Conservation (phyloP, 768 basidiomycete species). For the Amanita rimosa region DNA sequence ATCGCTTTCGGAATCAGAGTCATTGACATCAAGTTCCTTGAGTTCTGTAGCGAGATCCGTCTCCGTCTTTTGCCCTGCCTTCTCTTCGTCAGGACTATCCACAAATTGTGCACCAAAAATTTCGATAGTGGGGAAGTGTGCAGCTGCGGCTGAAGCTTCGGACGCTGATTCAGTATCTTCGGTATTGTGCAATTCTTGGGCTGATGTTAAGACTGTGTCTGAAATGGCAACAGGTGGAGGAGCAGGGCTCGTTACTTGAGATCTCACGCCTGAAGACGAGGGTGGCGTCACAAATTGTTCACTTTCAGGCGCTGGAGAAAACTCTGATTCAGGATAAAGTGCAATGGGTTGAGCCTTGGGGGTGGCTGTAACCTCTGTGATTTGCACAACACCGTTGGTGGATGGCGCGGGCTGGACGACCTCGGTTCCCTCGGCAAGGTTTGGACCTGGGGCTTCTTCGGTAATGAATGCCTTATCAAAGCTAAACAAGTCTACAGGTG, state of each 20-base stretch:
- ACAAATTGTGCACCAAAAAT: slow-evolving; percentile 9
- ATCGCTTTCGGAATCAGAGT: slow-evolving; percentile 41
- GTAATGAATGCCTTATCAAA: slow-evolving; percentile 26
- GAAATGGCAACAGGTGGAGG: neutral
- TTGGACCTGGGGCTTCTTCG: slow-evolving; percentile 2
- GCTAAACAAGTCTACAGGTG: slow-evolving; percentile 29
- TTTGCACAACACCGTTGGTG: neutral
- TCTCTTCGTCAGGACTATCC: neutral
- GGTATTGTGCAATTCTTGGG: neutral
- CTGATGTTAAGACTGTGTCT: neutral
- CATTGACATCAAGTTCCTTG: slow-evolving; percentile 46
- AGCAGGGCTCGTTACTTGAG: neutral
- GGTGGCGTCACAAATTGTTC: slow-evolving; percentile 57
- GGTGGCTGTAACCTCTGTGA: neutral
- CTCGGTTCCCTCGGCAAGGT: slow-evolving; percentile 8
- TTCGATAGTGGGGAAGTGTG: slow-evolving; percentile 22
- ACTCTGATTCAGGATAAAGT: slow-evolving; percentile 3
- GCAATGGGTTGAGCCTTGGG: slow-evolving; percentile 12
- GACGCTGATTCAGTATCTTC: neutral
- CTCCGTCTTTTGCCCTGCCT: slow-evolving; percentile 14
- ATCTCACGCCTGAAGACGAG: neutral
- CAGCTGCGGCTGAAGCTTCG: neutral
- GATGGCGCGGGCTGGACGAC: slow-evolving; percentile 9
- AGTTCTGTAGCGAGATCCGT: slow-evolving; percentile 42
- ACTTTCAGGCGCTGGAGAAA: slow-evolving; percentile 25